phyloP scores from a whole-genome alignment of 495 filamentous ascomycete species.

The Xylaria intraflava region DNA sequence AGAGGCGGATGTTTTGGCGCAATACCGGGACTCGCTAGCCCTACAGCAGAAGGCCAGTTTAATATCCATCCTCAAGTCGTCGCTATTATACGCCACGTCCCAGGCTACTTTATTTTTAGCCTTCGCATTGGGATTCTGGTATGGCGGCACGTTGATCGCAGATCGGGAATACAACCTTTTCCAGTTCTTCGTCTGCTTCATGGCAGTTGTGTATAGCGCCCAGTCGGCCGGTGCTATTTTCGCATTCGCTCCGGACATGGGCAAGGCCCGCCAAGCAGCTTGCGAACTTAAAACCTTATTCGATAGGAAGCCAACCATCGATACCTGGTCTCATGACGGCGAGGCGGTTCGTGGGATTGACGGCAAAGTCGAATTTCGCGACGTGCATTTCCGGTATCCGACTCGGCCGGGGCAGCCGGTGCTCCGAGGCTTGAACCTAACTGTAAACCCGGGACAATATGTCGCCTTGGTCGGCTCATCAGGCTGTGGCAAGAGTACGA shows the following conservation, averaged over 20 bases:
- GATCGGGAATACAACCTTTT: conserved; percentile 58
- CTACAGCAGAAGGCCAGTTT: conserved; percentile 56
- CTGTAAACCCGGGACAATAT: conserved; percentile 70
- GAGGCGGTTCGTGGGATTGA: conserved; percentile 50
- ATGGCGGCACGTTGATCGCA: conserved; percentile 71
- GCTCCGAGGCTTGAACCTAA: conserved; percentile 64
- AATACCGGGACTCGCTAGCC: conserved; percentile 64
- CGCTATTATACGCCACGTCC: conserved; percentile 67
- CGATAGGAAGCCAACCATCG: conserved; percentile 69
- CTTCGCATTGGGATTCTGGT: conserved; percentile 86
- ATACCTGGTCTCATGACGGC: conserved; percentile 74
- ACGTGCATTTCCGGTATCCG: conserved; percentile 78
- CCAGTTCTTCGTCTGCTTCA: conserved; percentile 77
- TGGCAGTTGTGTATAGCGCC: conserved; percentile 71
- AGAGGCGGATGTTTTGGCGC: conserved; percentile 67
- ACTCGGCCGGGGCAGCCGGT: conserved; percentile 74
- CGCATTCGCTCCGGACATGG: conserved; percentile 81
- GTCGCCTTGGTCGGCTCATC: conserved; percentile 75
- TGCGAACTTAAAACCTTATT: conserved; percentile 69
- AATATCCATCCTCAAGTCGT: conserved; percentile 59
- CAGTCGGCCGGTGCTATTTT: conserved; percentile 85
- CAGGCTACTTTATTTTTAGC: conserved; percentile 75
- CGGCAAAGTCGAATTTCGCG: conserved; percentile 67
- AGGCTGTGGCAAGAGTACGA: conserved; percentile 80
- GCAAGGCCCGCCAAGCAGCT: conserved; percentile 78